Evolutionary conservation across 352 stramenopile species (phyloP).

Genomic region (Phytophthora agathidicida): DNA sequence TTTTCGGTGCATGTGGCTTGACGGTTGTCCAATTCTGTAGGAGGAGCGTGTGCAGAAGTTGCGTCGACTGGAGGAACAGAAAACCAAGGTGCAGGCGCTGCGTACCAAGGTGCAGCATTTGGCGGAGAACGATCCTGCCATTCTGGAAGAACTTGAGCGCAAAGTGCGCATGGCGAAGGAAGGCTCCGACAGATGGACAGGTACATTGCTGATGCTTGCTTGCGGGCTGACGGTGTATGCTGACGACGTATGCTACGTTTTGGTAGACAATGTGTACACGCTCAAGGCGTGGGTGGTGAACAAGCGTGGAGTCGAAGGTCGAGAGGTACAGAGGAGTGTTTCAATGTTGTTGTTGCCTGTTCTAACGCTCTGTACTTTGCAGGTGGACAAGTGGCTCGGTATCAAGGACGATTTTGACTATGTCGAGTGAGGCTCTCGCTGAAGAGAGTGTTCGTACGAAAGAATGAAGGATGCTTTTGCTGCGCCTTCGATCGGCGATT

Average conservation of each 20-base stretch:
- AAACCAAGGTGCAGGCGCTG: slow-evolving; percentile 52
- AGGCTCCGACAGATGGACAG: slow-evolving; percentile 79
- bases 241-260: background rate
- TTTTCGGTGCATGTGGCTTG: slow-evolving; percentile 2
- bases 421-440: slow-evolving; percentile 47
- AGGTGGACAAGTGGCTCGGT: slow-evolving; percentile 88
- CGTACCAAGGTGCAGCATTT: slow-evolving; percentile 65
- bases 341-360: background rate
- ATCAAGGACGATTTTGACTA: slow-evolving; percentile 91
- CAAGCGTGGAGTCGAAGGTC: slow-evolving; percentile 68
- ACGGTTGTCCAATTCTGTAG: slow-evolving; percentile 28
- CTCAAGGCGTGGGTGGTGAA: slow-evolving; percentile 82
- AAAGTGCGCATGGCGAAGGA: slow-evolving; percentile 74
- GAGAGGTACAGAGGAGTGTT: slow-evolving; percentile 44
- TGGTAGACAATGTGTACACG: slow-evolving; percentile 81
- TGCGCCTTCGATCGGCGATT: slow-evolving; percentile 17
- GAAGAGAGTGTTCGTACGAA: background rate
- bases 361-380: background rate
- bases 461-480: slow-evolving; percentile 27
- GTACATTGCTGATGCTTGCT: slow-evolving; percentile 28
- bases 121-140: slow-evolving; percentile 74
- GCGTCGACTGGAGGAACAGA: slow-evolving; percentile 55
- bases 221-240: background rate
- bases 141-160: slow-evolving; percentile 64
- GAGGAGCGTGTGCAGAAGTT: slow-evolving; percentile 71